These are phyloP conservation scores for Berkeleyomyces rouxiae DNA, from an alignment of 2,329 filamentous ascomycete genomes.

Conservation along the genomic window DNA sequence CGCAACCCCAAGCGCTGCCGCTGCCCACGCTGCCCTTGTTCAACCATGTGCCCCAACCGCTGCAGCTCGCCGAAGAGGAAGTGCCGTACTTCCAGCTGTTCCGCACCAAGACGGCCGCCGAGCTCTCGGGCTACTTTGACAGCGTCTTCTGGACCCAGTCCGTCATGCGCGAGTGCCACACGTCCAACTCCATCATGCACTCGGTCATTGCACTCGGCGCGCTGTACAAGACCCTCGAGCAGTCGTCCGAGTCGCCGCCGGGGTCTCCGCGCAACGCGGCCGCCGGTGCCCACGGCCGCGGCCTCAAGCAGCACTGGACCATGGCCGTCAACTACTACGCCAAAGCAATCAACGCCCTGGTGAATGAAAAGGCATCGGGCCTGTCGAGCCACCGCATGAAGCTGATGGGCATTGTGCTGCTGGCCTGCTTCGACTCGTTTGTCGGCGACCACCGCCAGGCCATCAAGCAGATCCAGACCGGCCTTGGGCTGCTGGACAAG, in stretches of 20 bases:
- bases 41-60: constrained; percentile 1
- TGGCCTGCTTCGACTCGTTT: constrained; percentile 54
- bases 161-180: constrained; percentile 47
- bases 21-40: constrained; percentile 7
- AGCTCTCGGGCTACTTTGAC: constrained; percentile 51
- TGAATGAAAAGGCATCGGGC: constrained; percentile 27
- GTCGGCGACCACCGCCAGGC: constrained; percentile 46
- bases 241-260: constrained; percentile 34
- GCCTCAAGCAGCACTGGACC: constrained; percentile 36
- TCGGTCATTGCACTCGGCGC: constrained; percentile 50
- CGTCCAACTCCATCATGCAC: constrained; percentile 43
- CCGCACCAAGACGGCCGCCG: constrained; percentile 40
- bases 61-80: constrained; percentile 23
- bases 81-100: constrained; percentile 47
- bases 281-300: constrained; percentile 15
- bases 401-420: constrained; percentile 47
- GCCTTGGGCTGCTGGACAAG: constrained; percentile 37
- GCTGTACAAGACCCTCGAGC: constrained; percentile 49
- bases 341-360: constrained; percentile 35
- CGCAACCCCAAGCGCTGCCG: too few species aligned
- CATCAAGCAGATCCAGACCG: constrained; percentile 43
- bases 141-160: constrained; percentile 47
- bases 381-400: constrained; percentile 33
- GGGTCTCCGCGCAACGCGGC: constrained; percentile 25
- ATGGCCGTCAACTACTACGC: constrained; percentile 44